phyloP scores from a whole-genome alignment of 116 monocot genomes.

The Iris pallida region DNA sequence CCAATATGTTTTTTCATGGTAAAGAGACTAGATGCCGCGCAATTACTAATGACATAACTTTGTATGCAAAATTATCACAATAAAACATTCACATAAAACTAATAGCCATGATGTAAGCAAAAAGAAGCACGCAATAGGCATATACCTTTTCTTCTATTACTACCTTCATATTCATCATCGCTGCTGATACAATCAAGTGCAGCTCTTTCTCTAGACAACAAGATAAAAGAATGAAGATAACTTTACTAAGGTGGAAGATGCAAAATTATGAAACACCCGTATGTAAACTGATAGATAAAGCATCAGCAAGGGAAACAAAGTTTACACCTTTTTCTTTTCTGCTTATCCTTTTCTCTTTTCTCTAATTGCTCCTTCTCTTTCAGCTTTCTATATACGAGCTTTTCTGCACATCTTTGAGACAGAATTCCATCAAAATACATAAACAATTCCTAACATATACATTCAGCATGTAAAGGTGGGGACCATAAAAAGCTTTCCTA shows the following conservation, averaged over 20 bases:
- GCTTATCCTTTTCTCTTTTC: slow-evolving; percentile 28
- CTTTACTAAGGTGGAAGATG: background rate
- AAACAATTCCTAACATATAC: background rate
- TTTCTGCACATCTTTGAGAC: slow-evolving; percentile 85
- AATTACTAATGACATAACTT: background rate
- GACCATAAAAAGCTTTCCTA: too few species aligned
- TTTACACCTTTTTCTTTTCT: slow-evolving; percentile 53
- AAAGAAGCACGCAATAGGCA: slow-evolving; percentile 7
- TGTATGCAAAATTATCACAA: background rate
- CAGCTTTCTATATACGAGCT: slow-evolving; percentile 74
- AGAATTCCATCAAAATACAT: slow-evolving; percentile 24
- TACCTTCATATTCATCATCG: slow-evolving; percentile 29
- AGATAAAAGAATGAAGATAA: slow-evolving; percentile 5
- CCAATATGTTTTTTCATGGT: background rate
- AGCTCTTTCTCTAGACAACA: slow-evolving; percentile 31
- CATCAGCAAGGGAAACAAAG: slow-evolving; percentile 1
- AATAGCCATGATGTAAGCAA: background rate
- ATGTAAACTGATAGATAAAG: background rate
- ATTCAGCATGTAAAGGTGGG: too few species aligned
- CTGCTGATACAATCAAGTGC: slow-evolving; percentile 14
- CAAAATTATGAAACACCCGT: background rate
- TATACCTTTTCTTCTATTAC: slow-evolving; percentile 53
- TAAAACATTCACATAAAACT: background rate
- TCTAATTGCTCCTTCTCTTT: slow-evolving; percentile 51
- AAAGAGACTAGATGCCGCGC: background rate